Evolutionary conservation across 1,284 basidiomycete genomes (phyloP).

Genomic region (Serendipita sp.): DNA sequence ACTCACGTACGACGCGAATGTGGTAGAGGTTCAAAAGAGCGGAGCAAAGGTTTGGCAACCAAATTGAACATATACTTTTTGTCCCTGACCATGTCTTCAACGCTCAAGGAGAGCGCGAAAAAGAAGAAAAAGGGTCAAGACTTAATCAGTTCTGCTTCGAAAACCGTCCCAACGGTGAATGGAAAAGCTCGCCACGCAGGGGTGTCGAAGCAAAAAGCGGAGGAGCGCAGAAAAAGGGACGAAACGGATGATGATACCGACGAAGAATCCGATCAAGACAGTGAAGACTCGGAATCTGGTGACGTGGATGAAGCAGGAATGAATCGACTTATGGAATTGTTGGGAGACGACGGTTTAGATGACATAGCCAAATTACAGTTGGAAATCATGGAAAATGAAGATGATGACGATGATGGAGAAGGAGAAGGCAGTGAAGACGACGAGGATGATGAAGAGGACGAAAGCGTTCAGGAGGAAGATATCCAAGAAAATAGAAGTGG

Average conservation of each 20-base stretch:
- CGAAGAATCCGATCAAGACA: constrained; percentile 28
- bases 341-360: constrained; percentile 53
- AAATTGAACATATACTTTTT: too few relatives aligned
- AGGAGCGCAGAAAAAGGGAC: too few relatives aligned
- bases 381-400: constrained; percentile 25
- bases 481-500: constrained; percentile 16
- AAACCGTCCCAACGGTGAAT: too few relatives aligned
- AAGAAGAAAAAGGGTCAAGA: too few relatives aligned
- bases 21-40: too few relatives aligned
- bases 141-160: too few relatives aligned
- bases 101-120: too few relatives aligned
- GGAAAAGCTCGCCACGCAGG: too few relatives aligned
- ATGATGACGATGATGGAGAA: constrained; percentile 23
- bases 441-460: constrained; percentile 23
- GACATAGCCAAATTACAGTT: constrained; percentile 45
- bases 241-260: not conserved
- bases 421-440: constrained; percentile 22
- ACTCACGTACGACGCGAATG: too few relatives aligned
- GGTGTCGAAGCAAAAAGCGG: too few relatives aligned
- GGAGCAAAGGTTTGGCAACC: too few relatives aligned
- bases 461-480: constrained; percentile 20
- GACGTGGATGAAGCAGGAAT: constrained; percentile 53
- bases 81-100: too few relatives aligned
- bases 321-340: constrained; percentile 47
- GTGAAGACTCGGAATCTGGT: constrained; percentile 25